Evolutionary conservation across 106 monocot genomes (phyloP).

Genomic region (Allium cepa): DNA sequence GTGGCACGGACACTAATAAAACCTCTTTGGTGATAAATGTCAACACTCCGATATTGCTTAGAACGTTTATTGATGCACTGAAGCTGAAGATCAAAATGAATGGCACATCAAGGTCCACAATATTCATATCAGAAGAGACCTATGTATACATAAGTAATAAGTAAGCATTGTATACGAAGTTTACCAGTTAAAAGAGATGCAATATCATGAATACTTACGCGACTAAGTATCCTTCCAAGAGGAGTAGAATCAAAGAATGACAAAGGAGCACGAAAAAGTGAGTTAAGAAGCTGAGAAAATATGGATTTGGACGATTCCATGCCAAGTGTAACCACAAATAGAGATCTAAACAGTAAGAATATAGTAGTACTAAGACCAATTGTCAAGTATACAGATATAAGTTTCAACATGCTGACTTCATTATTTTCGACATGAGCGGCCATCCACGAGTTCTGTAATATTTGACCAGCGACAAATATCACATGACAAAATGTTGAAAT

Average conservation of each 20-base stretch:
- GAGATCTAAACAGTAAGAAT: constrained; percentile 60
- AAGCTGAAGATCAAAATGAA: constrained; percentile 60
- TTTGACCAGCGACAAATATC: constrained; percentile 67
- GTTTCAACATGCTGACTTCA: constrained; percentile 49
- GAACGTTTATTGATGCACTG: constrained; percentile 57
- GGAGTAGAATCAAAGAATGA: constrained; percentile 95
- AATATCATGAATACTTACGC: constrained; percentile 34
- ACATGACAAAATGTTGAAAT: constrained; percentile 43
- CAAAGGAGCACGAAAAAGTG: constrained; percentile 89
- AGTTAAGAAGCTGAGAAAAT: constrained; percentile 68
- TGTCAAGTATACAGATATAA: constrained; percentile 68
- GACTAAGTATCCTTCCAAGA: constrained; percentile 86
- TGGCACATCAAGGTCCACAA: constrained; percentile 94
- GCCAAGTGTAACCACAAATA: constrained; percentile 56
- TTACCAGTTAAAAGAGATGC: not conserved
- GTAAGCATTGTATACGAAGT: too few species aligned
- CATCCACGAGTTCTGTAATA: constrained; percentile 96
- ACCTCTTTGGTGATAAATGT: constrained; percentile 82
- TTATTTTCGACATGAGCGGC: constrained; percentile 81
- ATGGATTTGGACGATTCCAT: constrained; percentile 77
- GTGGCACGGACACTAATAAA: constrained; percentile 58
- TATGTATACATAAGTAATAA: constrained; percentile 11
- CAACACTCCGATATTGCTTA: constrained; percentile 73
- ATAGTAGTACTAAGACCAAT: constrained; percentile 49
- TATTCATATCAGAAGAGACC: constrained; percentile 91